Evolutionary conservation across 2,329 filamentous ascomycete species (phyloP).

Genomic region (Cordyceps fumosorosea): DNA sequence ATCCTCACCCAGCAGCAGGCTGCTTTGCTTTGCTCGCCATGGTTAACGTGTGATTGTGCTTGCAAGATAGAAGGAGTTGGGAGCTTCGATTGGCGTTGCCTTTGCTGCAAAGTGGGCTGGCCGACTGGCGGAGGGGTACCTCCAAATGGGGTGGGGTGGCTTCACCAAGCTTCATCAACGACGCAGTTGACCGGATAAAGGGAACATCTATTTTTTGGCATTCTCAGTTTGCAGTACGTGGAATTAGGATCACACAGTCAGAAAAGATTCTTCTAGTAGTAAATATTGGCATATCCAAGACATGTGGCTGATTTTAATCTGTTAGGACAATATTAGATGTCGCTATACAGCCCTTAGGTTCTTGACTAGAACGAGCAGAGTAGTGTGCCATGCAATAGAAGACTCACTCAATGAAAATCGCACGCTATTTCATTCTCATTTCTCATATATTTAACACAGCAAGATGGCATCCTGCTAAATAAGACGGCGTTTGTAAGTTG

Average conservation of each 20-base stretch:
- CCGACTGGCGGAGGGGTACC: conserved; percentile 20
- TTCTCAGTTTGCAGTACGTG: no score
- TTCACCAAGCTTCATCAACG: conserved; percentile 8
- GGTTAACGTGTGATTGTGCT: conserved; percentile 17
- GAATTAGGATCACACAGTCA: no score
- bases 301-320: neutral
- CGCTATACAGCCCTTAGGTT: neutral
- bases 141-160: conserved; percentile 19
- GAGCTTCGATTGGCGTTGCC: conserved; percentile 25
- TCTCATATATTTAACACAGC: conserved; percentile 3
- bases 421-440: conserved; percentile 2
- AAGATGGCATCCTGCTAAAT: neutral
- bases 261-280: no score
- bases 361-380: neutral
- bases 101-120: conserved; percentile 20
- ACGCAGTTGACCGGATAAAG: neutral
- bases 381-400: neutral
- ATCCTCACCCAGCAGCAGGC: conserved; percentile 27
- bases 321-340: no score
- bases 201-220: no score
- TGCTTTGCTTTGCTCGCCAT: conserved; percentile 39
- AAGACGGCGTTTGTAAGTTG: neutral
- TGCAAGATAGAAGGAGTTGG: conserved; percentile 16
- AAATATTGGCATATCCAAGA: neutral
- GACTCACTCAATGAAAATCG: neutral